Evolutionary conservation across 2,329 filamentous ascomycete genomes (phyloP).

Genomic region (Teratosphaeria destructans): DNA sequence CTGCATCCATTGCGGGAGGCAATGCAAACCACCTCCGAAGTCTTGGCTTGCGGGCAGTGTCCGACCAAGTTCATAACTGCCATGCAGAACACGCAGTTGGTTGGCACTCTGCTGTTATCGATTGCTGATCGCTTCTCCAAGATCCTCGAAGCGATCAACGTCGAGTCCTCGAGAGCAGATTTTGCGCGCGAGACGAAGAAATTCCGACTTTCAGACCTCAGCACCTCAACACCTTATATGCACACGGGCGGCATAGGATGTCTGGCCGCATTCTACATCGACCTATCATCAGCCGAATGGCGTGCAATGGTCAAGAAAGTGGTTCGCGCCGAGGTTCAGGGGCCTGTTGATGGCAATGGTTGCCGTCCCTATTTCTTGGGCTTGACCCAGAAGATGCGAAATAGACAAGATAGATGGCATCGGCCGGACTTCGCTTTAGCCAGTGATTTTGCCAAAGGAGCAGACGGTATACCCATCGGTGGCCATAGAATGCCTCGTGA

Average conservation of each 20-base stretch:
- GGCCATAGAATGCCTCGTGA: constrained; percentile 8
- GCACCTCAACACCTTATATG: constrained; percentile 27
- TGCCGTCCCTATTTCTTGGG: constrained; percentile 25
- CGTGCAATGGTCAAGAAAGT: constrained; percentile 33
- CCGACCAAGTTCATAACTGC: constrained; percentile 32
- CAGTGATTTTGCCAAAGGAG: constrained; percentile 13
- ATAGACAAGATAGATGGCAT: constrained; percentile 36
- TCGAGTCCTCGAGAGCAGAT: constrained; percentile 27
- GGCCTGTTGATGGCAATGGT: constrained; percentile 18
- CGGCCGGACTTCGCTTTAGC: constrained; percentile 4
- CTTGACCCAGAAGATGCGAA: constrained; percentile 30
- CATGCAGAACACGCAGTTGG: constrained; percentile 35
- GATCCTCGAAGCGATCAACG: constrained; percentile 30
- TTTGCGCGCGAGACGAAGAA: constrained; percentile 27
- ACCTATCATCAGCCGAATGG: constrained; percentile 36
- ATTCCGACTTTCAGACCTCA: constrained; percentile 36
- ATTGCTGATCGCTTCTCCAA: constrained; percentile 33
- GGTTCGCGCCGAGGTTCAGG: constrained; percentile 34
- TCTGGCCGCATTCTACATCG: constrained; percentile 34
- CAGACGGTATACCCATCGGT: constrained; percentile 6
- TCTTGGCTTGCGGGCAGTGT: constrained; percentile 34
- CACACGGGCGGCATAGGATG: constrained; percentile 35
- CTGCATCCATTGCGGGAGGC: constrained; percentile 33
- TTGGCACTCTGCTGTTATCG: constrained; percentile 32
- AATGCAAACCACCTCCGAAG: constrained; percentile 28